Conservation (phyloP, 1,284 basidiomycete species). For the Tylopilus sp. region DNA sequence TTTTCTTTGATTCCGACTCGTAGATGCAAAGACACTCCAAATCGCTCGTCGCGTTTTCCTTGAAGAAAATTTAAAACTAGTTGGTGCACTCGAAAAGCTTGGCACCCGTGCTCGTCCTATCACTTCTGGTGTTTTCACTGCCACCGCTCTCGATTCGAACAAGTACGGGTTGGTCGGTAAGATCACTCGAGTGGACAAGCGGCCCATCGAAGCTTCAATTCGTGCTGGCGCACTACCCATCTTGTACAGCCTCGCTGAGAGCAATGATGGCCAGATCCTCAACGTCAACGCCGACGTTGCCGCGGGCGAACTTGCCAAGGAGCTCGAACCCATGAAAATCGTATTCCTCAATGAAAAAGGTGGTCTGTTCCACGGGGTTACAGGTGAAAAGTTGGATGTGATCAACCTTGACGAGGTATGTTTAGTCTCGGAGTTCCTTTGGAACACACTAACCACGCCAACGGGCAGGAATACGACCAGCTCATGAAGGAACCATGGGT, state of each 20-base stretch:
- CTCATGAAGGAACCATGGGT: slow-evolving; percentile 99
- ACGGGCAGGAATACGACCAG: slow-evolving; percentile 87
- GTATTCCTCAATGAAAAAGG: slow-evolving; percentile 99
- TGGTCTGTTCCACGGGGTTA: slow-evolving; percentile 97
- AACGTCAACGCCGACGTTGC: slow-evolving; percentile 98
- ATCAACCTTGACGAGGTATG: slow-evolving; percentile 97
- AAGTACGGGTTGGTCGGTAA: slow-evolving; percentile 97
- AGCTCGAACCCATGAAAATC: slow-evolving; percentile 98
- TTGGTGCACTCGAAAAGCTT: slow-evolving; percentile 89
- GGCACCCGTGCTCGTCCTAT: slow-evolving; percentile 96
- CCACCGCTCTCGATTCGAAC: slow-evolving; percentile 92
- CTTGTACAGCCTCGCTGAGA: slow-evolving; percentile 92
- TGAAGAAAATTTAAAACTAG: slow-evolving; percentile 95
- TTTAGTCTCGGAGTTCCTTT: slow-evolving; percentile 14
- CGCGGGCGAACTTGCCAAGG: slow-evolving; percentile 95
- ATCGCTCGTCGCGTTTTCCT: slow-evolving; percentile 96
- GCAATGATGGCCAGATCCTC: slow-evolving; percentile 91
- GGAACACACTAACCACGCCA: slow-evolving; percentile 2
- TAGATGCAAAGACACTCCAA: slow-evolving; percentile 92
- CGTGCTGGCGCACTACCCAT: slow-evolving; percentile 94
- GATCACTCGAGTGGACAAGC: slow-evolving; percentile 93
- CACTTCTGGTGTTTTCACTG: slow-evolving; percentile 95
- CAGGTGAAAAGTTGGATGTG: slow-evolving; percentile 93
- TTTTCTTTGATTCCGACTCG: background rate
- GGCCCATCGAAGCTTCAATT: slow-evolving; percentile 95